These are phyloP conservation scores for Lithospermum erythrorhizon DNA, from an alignment of 257 asterid species.

Conservation along the genomic window DNA sequence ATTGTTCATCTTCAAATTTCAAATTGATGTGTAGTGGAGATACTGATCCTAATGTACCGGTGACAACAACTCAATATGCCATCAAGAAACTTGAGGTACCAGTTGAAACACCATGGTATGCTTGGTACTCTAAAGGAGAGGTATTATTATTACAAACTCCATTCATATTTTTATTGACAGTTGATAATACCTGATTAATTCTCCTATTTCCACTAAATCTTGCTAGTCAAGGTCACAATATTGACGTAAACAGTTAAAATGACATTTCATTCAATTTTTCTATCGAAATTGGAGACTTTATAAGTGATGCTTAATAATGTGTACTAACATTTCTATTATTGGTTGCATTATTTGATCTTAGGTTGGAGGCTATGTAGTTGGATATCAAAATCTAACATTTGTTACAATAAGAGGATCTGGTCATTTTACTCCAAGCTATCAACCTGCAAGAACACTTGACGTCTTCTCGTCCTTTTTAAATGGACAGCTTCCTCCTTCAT, in stretches of 20 bases:
- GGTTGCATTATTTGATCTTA: not conserved
- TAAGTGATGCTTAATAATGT: too few relatives aligned
- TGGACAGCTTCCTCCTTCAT: slow-evolving; percentile 6
- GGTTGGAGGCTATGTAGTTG: slow-evolving; percentile 20
- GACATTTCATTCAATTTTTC: too few relatives aligned
- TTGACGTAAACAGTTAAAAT: too few relatives aligned
- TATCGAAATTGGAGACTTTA: too few relatives aligned
- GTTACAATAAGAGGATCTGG: slow-evolving; percentile 17
- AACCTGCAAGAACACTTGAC: slow-evolving; percentile 12
- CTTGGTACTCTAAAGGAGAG: slow-evolving; percentile 35
- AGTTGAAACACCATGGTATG: slow-evolving; percentile 30
- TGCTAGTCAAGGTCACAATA: too few relatives aligned
- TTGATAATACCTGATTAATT: accelerated
- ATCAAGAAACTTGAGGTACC: slow-evolving; percentile 15
- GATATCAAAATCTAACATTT: slow-evolving; percentile 13
- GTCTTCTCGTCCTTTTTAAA: slow-evolving; percentile 13
- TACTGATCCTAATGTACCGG: slow-evolving; percentile 16
- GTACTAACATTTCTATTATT: too few relatives aligned
- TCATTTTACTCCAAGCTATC: slow-evolving; percentile 18
- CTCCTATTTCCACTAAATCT: too few relatives aligned
- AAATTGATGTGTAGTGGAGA: slow-evolving; percentile 16
- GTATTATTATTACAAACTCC: slow-evolving; percentile 5
- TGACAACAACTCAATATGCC: slow-evolving; percentile 10
- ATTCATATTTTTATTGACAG: not conserved
- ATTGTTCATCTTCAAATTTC: too few relatives aligned